These are phyloP conservation scores for Zizania palustris DNA, from an alignment of 202 grass and related monocot species.

Conservation along the genomic window DNA sequence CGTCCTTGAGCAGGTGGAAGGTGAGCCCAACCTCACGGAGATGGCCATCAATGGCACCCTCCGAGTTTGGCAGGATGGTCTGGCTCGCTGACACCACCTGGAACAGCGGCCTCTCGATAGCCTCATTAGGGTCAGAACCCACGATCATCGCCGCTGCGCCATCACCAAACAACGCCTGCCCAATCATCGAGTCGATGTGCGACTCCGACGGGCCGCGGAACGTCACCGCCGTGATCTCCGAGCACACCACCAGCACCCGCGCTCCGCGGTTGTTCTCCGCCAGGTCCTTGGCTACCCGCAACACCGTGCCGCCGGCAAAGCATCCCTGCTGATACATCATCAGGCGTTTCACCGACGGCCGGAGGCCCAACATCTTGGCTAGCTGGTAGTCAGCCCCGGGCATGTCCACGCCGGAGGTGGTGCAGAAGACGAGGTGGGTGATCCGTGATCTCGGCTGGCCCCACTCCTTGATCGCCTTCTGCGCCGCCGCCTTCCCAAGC, in stretches of 20 bases:
- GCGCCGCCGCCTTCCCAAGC: too few relatives aligned
- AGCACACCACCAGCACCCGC: constrained; percentile 54
- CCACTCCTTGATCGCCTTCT: too few relatives aligned
- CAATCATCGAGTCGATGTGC: constrained; percentile 59
- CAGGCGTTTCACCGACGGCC: constrained; percentile 50
- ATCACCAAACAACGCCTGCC: constrained; percentile 61
- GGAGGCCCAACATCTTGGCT: constrained; percentile 51
- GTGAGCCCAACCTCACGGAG: constrained; percentile 60
- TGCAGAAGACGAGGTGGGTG: too few relatives aligned
- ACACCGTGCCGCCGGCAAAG: constrained; percentile 52
- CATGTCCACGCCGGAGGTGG: constrained; percentile 48
- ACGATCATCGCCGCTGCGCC: constrained; percentile 58
- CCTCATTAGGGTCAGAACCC: constrained; percentile 42
- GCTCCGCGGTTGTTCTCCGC: constrained; percentile 56
- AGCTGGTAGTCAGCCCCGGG: constrained; percentile 66
- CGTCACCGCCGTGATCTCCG: constrained; percentile 52
- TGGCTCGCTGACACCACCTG: constrained; percentile 42
- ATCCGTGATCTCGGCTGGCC: too few relatives aligned
- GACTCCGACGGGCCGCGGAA: constrained; percentile 55
- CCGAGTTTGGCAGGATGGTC: constrained; percentile 57
- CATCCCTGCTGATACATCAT: constrained; percentile 8
- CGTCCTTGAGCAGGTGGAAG: constrained; percentile 62
- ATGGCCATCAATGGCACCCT: constrained; percentile 65
- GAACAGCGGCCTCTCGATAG: constrained; percentile 48
- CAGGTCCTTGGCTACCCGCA: constrained; percentile 60